Percentiles rank a stretch among this genome's conserved stretches.
These are phyloP conservation scores for Kwoniella bestiolae DNA, from an alignment of 768 basidiomycete species.

Conservation along the genomic window DNA sequence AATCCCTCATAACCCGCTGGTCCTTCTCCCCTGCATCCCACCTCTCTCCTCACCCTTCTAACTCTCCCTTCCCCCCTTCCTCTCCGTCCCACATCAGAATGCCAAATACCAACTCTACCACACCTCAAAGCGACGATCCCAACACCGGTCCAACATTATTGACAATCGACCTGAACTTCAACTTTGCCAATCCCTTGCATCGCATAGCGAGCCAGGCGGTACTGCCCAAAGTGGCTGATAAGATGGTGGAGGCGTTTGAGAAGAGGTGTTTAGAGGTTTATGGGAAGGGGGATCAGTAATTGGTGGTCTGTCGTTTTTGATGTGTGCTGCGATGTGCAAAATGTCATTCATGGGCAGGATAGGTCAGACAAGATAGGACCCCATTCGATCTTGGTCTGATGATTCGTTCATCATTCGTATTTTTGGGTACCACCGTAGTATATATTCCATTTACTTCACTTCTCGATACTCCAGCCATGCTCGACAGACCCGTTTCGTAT, in stretches of 20 bases:
- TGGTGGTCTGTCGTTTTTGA: too few species aligned
- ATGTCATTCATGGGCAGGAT: too few species aligned
- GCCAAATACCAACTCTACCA: conserved; percentile 23
- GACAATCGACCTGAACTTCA: conserved; percentile 79
- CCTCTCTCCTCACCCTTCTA: conserved; percentile 59
- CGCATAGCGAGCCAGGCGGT: conserved; percentile 80
- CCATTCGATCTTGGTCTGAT: too few species aligned
- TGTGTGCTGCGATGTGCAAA: too few species aligned
- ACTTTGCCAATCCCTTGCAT: conserved; percentile 84
- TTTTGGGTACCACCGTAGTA: too few species aligned
- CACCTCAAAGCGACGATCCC: too few species aligned
- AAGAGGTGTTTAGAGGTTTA: conserved; percentile 76
- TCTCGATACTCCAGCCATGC: too few species aligned
- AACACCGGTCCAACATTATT: conserved; percentile 70
- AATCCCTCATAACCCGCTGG: conserved; percentile 58
- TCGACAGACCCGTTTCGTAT: too few species aligned
- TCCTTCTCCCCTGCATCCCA: conserved; percentile 67
- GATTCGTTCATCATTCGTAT: too few species aligned
- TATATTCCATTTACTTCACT: too few species aligned
- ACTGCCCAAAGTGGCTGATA: conserved; percentile 80
- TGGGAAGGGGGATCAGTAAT: conserved; percentile 58
- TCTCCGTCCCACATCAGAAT: conserved; percentile 10
- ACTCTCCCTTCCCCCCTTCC: conserved; percentile 21
- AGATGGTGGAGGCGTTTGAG: conserved; percentile 94
- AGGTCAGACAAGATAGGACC: too few species aligned